A percentile compares a stretch with the other conserved stretches of the same genome.
phyloP scores from a whole-genome alignment of 768 basidiomycete genomes.

The Tulasnella sp. region DNA sequence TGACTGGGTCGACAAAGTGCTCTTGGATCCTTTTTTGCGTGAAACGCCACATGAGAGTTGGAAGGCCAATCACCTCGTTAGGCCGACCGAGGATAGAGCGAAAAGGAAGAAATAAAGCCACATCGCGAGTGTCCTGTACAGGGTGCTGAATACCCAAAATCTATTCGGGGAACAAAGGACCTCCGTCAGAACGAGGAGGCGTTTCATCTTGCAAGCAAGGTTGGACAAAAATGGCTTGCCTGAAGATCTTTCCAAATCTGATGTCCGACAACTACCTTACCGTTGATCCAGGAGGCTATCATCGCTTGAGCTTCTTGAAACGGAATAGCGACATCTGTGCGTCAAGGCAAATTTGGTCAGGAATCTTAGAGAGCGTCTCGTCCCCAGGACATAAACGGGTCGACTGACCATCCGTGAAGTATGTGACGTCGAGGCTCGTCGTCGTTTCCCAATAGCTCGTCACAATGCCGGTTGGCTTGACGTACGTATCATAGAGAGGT shows the following conservation, averaged over 20 bases:
- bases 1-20: conserved; percentile 64
- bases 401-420: conserved; percentile 16
- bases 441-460: conserved; percentile 25
- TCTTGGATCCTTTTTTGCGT: conserved; percentile 76
- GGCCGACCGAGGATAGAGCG: conserved; percentile 59
- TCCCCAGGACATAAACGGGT: neutral
- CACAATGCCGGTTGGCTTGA: conserved; percentile 50
- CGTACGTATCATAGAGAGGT: conserved; percentile 59
- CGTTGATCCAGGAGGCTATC: conserved; percentile 62
- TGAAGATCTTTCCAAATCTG: conserved; percentile 77
- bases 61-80: conserved; percentile 66
- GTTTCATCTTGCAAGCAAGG: neutral
- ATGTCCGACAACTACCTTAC: conserved; percentile 71
- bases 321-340: conserved; percentile 47
- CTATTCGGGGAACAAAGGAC: neutral
- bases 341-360: neutral
- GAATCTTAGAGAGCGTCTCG: neutral
- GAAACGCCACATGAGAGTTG: conserved; percentile 75
- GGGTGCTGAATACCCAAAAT: conserved; percentile 28
- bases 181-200: neutral
- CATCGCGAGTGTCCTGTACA: conserved; percentile 58
- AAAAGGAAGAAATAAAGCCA: conserved; percentile 78
- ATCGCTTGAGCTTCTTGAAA: conserved; percentile 62
- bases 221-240: conserved; percentile 41
- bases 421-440: conserved; percentile 21